These are phyloP conservation scores for Thelonectria blattea DNA, from an alignment of 2,329 filamentous ascomycete species.

Conservation along the genomic window DNA sequence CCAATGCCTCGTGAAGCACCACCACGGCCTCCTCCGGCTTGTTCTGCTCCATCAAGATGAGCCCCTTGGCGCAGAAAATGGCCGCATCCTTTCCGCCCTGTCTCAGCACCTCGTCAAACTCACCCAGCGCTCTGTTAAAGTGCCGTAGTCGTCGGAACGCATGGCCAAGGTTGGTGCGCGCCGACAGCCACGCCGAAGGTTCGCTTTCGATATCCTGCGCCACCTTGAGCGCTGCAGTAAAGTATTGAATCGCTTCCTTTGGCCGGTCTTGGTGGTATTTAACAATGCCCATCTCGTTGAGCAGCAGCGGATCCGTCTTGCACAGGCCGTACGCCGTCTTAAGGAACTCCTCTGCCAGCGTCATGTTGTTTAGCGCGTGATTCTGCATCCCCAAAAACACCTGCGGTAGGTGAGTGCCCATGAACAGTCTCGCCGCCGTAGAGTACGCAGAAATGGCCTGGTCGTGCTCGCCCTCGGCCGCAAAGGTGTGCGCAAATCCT, in stretches of 20 bases:
- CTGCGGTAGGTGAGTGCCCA: slow-evolving; percentile 94
- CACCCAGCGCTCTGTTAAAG: slow-evolving; percentile 72
- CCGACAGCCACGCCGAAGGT: slow-evolving; percentile 80
- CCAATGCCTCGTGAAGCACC: slow-evolving; percentile 83
- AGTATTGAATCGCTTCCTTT: slow-evolving; percentile 76
- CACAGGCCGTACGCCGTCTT: slow-evolving; percentile 86
- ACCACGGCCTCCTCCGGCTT: slow-evolving; percentile 78
- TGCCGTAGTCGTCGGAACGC: slow-evolving; percentile 76
- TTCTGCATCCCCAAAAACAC: slow-evolving; percentile 99
- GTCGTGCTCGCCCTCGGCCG: slow-evolving; percentile 95
- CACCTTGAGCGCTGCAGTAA: slow-evolving; percentile 77
- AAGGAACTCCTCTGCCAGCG: slow-evolving; percentile 90
- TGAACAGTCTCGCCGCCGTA: slow-evolving; percentile 91
- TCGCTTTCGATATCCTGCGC: slow-evolving; percentile 84
- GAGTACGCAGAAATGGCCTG: slow-evolving; percentile 98
- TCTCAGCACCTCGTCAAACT: slow-evolving; percentile 88
- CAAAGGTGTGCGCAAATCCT: slow-evolving; percentile 97
- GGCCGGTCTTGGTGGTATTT: slow-evolving; percentile 88
- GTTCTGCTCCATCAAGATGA: slow-evolving; percentile 81
- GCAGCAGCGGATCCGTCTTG: slow-evolving; percentile 82
- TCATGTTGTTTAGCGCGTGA: slow-evolving; percentile 93
- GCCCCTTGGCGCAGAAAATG: slow-evolving; percentile 81
- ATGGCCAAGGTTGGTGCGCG: slow-evolving; percentile 87
- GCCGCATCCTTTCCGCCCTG: slow-evolving; percentile 80
- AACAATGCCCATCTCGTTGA: slow-evolving; percentile 97